Evolutionary conservation across 1,284 basidiomycete genomes (phyloP), one percentile per base, ranked within the genome.

Genomic region (Ustilago vetiveriae): DNA sequence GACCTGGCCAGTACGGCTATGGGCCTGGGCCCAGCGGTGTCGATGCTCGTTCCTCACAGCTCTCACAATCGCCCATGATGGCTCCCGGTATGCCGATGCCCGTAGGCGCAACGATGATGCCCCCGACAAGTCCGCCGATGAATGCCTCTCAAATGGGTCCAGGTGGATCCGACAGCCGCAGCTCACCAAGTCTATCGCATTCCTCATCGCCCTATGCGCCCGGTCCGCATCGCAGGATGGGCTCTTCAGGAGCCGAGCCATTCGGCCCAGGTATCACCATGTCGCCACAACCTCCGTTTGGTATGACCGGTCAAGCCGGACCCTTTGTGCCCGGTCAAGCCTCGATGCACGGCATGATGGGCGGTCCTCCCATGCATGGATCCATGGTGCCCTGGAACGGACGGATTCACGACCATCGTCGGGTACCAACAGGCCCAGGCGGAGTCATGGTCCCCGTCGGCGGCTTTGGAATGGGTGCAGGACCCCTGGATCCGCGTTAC

Each of bases 371-470:
- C 6, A 45, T 67, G 49, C 53, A 39, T 22, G 55, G 46, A 1
- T 33, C 52, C 6, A 42, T 53, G 53, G 56, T 60, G 46, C 26
- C 48, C 2, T 67, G 60, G 72, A 68, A 63, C 43, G 57, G 53
- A 6, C 53, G 62, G 24, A 62, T 58, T 45, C 60, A 59, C 38
- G 67, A 63, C 36, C 70, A 73, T 33, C 66, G 70, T 17, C 60
- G 62, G 5, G 45, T 73, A 8, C 60, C 67, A 1, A 69, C 70
- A 2, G 65, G 65, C 3, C 70, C 70, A 5, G 65, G 71, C 10
- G 62, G 64, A 6, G 48, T 71, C 16, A 69, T 66, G 63, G 38
- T 53, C 3, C 63, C 70, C 6, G 56, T 46, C 17, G 56, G 49
- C 23, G 60, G 56, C 1, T 70, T 41, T n/a, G 59, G 23, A 14